Conservation (phyloP, 2,329 filamentous ascomycete species). For the Periconia sp. region DNA sequence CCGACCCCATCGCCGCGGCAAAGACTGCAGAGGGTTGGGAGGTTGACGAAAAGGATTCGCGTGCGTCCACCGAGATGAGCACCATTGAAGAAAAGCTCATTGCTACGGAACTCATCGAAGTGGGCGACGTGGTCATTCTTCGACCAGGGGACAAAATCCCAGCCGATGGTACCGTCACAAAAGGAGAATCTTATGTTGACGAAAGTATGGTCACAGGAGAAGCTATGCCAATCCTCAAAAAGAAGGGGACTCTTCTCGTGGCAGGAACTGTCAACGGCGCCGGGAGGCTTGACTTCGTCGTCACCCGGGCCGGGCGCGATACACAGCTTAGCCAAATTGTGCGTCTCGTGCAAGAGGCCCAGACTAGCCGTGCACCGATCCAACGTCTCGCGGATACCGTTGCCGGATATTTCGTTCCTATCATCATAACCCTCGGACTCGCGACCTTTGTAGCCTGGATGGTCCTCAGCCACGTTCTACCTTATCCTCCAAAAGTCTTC, state of each 20-base stretch:
- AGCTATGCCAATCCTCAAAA: slow-evolving; percentile 92
- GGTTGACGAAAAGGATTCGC: slow-evolving; percentile 52
- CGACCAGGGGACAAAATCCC: slow-evolving; percentile 96
- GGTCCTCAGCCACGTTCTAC: slow-evolving; percentile 85
- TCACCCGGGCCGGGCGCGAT: slow-evolving; percentile 89
- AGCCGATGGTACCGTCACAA: slow-evolving; percentile 84
- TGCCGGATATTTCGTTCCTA: slow-evolving; percentile 91
- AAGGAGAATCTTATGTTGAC: slow-evolving; percentile 91
- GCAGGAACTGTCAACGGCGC: slow-evolving; percentile 96
- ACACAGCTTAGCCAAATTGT: slow-evolving; percentile 98
- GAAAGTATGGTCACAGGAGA: slow-evolving; percentile 99
- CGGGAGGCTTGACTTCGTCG: slow-evolving; percentile 88
- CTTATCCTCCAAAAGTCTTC: slow-evolving; percentile 89
- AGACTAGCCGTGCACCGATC: slow-evolving; percentile 92
- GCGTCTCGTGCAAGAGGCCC: slow-evolving; percentile 95
- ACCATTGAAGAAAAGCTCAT: slow-evolving; percentile 84
- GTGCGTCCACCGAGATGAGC: slow-evolving; percentile 57
- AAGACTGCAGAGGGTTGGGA: slow-evolving; percentile 86
- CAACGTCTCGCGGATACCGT: slow-evolving; percentile 90
- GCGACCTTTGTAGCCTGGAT: slow-evolving; percentile 92
- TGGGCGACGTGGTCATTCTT: slow-evolving; percentile 90
- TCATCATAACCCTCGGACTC: slow-evolving; percentile 83
- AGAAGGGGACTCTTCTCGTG: slow-evolving; percentile 78
- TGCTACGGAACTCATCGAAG: slow-evolving; percentile 91
- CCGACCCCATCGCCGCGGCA: slow-evolving; percentile 89